Evolutionary conservation across 2,329 filamentous ascomycete genomes (phyloP), one percentile per base, ranked within the genome.

Genomic region (Botryotinia calthae): DNA sequence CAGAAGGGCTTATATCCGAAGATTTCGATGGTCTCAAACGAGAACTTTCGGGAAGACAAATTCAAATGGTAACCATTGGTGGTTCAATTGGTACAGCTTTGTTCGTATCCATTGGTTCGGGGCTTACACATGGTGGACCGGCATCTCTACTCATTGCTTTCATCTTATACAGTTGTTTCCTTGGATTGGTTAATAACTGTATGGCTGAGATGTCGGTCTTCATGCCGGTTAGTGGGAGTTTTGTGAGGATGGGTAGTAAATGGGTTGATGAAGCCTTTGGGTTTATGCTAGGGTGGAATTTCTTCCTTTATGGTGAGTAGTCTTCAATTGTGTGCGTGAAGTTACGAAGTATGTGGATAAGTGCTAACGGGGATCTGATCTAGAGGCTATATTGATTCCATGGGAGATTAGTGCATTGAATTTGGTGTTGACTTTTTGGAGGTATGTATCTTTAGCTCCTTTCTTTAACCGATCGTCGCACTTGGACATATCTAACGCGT

Each of bases 161-260:
- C 37, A 75, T 68, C 4, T n/a, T 78, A 4, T 78, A 87, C 59
- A 75, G 73, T 67, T 77, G 89, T 44, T 79, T 90, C 51, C 54
- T 77, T 51, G 77, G 72, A 31, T n/a, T 70, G 12, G 74, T 79
- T 0, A 79, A 78, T 81, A 76, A 76, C 46, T 78, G 75, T 56
- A 78, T 79, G 73, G 88, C 77, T 20, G 78, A 90, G 77, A 89
- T 90, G 87, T 84, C 87, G 0, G 84, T 87, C 0, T 89, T 85
- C 73, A 82, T 87, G 61, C 86, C 86, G 16, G 83, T 87, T 72
- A 84, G 85, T 48, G 85, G 85, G 1, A 84, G 84, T 1, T 87
- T 87, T 76, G 85, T 86, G 77, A 85, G 85, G 18, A 87, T 86
- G 81, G 86, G 86, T 31, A 84, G 84, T 44, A 85, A 85, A 46